These are phyloP conservation scores for Bruguiera parviflora DNA, from an alignment of 345 rosid genomes.

Conservation along the genomic window DNA sequence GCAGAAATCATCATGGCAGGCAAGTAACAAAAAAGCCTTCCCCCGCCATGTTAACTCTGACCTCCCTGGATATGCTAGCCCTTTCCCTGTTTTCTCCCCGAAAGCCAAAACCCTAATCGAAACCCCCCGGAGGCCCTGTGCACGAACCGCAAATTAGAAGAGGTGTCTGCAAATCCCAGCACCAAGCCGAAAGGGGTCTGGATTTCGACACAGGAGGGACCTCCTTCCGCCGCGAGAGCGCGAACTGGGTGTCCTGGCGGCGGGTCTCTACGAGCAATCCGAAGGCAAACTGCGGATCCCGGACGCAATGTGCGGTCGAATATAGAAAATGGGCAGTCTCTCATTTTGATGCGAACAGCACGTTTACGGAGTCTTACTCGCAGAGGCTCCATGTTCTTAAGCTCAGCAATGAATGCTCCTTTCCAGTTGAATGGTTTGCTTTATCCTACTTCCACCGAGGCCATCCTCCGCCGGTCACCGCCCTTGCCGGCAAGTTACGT, in stretches of 20 bases:
- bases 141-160: neutral
- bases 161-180: constrained; percentile 28
- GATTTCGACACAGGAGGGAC: constrained; percentile 64
- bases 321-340: constrained; percentile 62
- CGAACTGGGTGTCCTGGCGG: constrained; percentile 79
- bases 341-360: constrained; percentile 64
- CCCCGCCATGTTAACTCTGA: constrained; percentile 60
- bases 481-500: constrained; percentile 61
- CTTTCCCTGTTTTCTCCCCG: constrained; percentile 23
- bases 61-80: constrained; percentile 45
- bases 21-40: too few species aligned
- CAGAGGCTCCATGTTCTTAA: constrained; percentile 61
- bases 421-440: constrained; percentile 70
- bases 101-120: constrained; percentile 20
- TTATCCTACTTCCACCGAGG: constrained; percentile 85
- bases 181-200: constrained; percentile 47
- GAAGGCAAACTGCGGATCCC: constrained; percentile 52
- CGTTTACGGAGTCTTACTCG: constrained; percentile 62
- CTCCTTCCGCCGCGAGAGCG: constrained; percentile 83
- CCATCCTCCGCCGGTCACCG: constrained; percentile 87
- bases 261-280: constrained; percentile 53
- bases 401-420: constrained; percentile 60
- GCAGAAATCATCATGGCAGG: too few species aligned
- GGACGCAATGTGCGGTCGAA: constrained; percentile 82
- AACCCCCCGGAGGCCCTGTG: constrained; percentile 2